Percentiles rank a stretch among this genome's conserved stretches.
Conservation (phyloP, 208 protist species). For the Crithidia brevicula region DNA sequence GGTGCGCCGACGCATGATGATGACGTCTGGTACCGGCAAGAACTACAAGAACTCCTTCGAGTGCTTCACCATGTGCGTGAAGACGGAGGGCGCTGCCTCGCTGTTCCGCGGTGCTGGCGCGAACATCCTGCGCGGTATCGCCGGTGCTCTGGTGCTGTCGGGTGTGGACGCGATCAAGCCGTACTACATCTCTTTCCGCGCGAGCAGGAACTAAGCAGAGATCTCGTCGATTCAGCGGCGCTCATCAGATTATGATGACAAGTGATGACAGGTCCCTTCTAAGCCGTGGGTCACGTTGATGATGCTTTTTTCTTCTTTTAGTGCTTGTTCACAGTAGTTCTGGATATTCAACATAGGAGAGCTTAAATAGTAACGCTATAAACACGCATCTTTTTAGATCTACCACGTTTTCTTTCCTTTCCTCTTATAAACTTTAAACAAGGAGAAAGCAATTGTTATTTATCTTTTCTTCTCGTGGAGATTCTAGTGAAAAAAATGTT, state of each 20-base stretch:
- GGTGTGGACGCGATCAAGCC: constrained; percentile 85
- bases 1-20: constrained; percentile 97
- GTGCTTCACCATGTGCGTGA: constrained; percentile 65
- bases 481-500: not conserved
- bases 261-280: not conserved
- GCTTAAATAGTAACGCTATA: constrained; percentile 3
- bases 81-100: constrained; percentile 53
- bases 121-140: constrained; percentile 83
- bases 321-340: constrained; percentile 17
- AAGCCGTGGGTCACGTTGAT: not conserved
- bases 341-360: not conserved
- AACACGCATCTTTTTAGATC: constrained; percentile 10
- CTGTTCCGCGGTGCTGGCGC: constrained; percentile 75
- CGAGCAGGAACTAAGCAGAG: constrained; percentile 28
- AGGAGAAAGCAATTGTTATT: not conserved
- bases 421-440: not conserved
- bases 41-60: constrained; percentile 82
- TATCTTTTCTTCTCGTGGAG: constrained; percentile 6
- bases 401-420: constrained; percentile 18
- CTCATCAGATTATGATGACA: not conserved
- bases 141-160: constrained; percentile 78
- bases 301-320: not conserved
- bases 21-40: constrained; percentile 81
- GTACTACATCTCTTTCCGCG: constrained; percentile 71
- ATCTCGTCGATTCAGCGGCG: not conserved